Evolutionary conservation across 1,139 yeast species (phyloP).

Genomic region (Zygosaccharomyces sapae): DNA sequence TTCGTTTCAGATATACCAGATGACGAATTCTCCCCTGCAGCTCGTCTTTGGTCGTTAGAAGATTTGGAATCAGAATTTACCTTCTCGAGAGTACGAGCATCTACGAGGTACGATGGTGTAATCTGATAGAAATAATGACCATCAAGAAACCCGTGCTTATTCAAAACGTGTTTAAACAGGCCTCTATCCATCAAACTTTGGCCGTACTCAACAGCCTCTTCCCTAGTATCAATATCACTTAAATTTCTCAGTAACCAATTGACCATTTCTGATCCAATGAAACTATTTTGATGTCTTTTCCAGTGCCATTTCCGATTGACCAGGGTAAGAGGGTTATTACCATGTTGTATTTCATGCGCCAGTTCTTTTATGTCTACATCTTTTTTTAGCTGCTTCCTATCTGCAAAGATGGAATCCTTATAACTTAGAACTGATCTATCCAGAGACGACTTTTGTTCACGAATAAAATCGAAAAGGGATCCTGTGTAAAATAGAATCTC

Average conservation of each 20-base stretch:
- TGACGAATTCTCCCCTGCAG: slow-evolving; percentile 11
- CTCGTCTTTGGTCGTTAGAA: slow-evolving; percentile 7
- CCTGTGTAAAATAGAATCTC: slow-evolving; percentile 89
- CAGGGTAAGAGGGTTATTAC: slow-evolving; percentile 50
- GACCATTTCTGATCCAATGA: slow-evolving; percentile 80
- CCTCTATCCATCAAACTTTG: slow-evolving; percentile 68
- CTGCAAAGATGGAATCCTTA: slow-evolving; percentile 38
- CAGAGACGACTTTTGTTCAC: slow-evolving; percentile 39
- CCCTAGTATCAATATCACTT: slow-evolving; percentile 73
- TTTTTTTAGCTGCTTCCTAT: slow-evolving; percentile 40
- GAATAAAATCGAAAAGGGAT: slow-evolving; percentile 63
- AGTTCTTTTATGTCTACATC: slow-evolving; percentile 45
- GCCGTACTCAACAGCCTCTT: slow-evolving; percentile 78
- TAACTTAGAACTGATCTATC: slow-evolving; percentile 21
- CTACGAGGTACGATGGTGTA: slow-evolving; percentile 48
- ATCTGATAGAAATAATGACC: slow-evolving; percentile 89
- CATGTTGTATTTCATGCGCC: slow-evolving; percentile 63
- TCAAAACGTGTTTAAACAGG: slow-evolving; percentile 73
- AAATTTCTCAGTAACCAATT: slow-evolving; percentile 78
- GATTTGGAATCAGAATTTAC: slow-evolving; percentile 8
- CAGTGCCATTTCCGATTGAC: slow-evolving; percentile 91
- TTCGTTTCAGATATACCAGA: slow-evolving; percentile 12
- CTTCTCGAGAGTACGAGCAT: slow-evolving; percentile 5
- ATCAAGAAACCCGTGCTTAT: slow-evolving; percentile 78
- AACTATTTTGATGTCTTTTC: slow-evolving; percentile 71